Evolutionary conservation across 2,329 filamentous ascomycete species (phyloP), one percentile per base, ranked within the genome.

Genomic region (Incumbomyces lentus): DNA sequence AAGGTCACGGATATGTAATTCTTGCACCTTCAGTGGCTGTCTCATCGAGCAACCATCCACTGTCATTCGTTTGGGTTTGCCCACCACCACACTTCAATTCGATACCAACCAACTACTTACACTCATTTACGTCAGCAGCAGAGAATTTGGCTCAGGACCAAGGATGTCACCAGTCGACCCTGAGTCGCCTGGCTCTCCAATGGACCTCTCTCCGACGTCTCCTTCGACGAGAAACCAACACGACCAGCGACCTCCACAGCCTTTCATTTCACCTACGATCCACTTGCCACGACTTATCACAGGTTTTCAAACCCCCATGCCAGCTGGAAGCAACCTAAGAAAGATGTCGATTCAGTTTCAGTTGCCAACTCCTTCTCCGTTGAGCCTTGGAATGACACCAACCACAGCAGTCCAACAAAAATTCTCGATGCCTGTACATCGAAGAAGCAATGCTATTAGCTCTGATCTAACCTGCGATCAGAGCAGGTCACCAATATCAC

Each of bases 81-180:
- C 13, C 30, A 32, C 16, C 36, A 18, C 14, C 6, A 14, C 36
- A 14, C 18, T 39, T 22, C 36, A 39, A 26, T 22, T 29, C 11
- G 10, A 12, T 18, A n/a, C 18, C 33, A 44, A n/a, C 18, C 33
- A 44, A 44, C 31, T 36, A 32, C 16, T 19, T 16, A 44, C 18
- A 2, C 12, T 37, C 14, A 38, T 19, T 17, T 19, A 29, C 16
- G 38, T 22, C 19, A 11, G 31, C 34, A 38, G 18, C 33, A 45
- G 38, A 5, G n/a, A 2, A 6, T 26, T 26, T 31, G 13, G 16
- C 5, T 17, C 19, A 17, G 14, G 26, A 35, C 29, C 8, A 17
- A 38, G 4, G 13, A 45, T 45, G 42, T 38, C 42, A n/a, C 42
- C 42, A n/a, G 34, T 38, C 26, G 32, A 37, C n/a, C 42, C 42